Percentiles rank a stretch among this genome's conserved stretches.
phyloP scores from a whole-genome alignment of 306 rosid genomes.

The Ceratonia siliqua region DNA sequence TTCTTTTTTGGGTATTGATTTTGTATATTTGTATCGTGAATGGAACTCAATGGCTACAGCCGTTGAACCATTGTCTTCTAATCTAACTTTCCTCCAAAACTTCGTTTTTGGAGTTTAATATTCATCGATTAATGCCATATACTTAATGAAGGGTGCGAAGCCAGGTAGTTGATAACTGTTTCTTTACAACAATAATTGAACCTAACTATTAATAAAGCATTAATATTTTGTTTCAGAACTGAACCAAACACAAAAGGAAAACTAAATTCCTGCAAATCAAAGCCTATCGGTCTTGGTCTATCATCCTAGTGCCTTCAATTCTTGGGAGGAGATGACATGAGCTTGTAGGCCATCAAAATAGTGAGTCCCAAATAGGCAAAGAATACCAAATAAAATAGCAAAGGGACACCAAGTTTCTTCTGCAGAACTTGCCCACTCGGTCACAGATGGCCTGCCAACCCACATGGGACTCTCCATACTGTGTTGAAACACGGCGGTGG shows the following conservation, averaged over 20 bases:
- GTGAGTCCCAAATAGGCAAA: slow-evolving; percentile 53
- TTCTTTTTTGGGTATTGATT: too few species aligned
- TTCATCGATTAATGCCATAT: neutral
- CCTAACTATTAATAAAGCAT: neutral
- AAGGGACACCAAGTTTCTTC: slow-evolving; percentile 39
- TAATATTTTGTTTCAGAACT: neutral
- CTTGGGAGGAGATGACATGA: slow-evolving; percentile 25
- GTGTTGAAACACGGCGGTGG: too few species aligned
- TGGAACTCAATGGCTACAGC: too few species aligned
- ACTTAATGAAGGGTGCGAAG: neutral
- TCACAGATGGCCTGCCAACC: slow-evolving; percentile 59
- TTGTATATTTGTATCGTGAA: too few species aligned
- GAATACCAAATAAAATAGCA: slow-evolving; percentile 60
- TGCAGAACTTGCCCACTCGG: slow-evolving; percentile 60
- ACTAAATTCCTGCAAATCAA: neutral
- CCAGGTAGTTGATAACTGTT: neutral
- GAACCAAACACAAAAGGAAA: neutral
- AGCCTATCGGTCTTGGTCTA: neutral
- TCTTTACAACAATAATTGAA: neutral
- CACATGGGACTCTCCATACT: slow-evolving; percentile 55
- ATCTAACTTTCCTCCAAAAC: too few species aligned
- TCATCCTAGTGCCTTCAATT: neutral
- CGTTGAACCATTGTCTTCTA: too few species aligned
- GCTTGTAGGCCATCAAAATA: slow-evolving; percentile 43
- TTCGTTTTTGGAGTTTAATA: too few species aligned